Conservation (phyloP, 73 alveolate genomes). For the Symbiodinium pilosum region DNA sequence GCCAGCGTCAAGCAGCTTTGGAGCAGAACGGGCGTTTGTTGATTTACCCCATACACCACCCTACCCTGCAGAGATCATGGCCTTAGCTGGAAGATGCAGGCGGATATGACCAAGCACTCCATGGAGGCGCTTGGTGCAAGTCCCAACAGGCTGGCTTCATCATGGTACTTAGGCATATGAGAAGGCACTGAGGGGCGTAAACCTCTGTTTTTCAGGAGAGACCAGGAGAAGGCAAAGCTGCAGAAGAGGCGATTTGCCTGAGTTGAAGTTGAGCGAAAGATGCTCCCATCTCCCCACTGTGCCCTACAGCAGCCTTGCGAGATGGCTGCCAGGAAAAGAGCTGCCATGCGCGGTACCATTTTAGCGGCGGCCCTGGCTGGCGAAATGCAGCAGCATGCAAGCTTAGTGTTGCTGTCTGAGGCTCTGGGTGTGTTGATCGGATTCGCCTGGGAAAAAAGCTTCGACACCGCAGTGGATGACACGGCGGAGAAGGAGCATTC, state of each 20-base stretch:
- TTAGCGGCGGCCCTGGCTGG: background rate
- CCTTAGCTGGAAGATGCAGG: background rate
- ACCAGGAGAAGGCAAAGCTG: slow-evolving; percentile 3
- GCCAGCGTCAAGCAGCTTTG: no score
- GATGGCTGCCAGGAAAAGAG: slow-evolving; percentile 3
- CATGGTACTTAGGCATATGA: no score
- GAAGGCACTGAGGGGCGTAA: no score
- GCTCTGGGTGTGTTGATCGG: background rate
- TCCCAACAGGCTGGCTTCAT: background rate
- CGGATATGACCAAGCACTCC: background rate
- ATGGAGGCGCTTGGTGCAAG: background rate
- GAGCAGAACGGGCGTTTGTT: no score
- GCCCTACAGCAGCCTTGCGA: no score
- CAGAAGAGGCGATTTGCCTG: slow-evolving; percentile 13
- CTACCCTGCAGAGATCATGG: no score
- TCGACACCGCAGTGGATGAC: background rate
- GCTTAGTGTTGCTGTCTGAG: background rate
- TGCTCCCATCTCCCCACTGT: background rate
- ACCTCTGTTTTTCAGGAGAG: background rate
- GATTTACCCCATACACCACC: no score
- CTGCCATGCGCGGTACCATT: slow-evolving; percentile 7
- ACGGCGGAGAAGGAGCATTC: slow-evolving; percentile 15
- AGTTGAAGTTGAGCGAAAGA: no score
- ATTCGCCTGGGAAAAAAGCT: background rate
- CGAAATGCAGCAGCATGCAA: background rate